A percentile compares a stretch with the other conserved stretches of the same genome.
phyloP scores from a whole-genome alignment of 176 grass and related monocot species.

The Puccinellia tenuiflora region DNA sequence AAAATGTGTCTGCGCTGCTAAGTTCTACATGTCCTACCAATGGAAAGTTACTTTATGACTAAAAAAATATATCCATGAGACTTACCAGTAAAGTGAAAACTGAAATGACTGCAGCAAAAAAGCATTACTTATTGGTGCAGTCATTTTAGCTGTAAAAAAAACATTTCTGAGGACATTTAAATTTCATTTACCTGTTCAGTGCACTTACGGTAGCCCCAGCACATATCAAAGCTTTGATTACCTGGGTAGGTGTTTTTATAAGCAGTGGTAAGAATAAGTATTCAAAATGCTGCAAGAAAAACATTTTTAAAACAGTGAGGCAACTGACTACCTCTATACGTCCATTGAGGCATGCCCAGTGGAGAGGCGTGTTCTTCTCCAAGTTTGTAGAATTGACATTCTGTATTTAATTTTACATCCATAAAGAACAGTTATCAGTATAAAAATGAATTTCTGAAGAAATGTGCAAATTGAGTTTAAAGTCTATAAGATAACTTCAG shows the following conservation, averaged over 20 bases:
- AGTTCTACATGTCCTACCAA: neutral
- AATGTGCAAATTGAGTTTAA: neutral
- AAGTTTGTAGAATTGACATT: constrained; percentile 75
- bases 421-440: neutral
- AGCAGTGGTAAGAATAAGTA: neutral
- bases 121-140: neutral
- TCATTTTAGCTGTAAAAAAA: neutral
- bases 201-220: constrained; percentile 66
- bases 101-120: neutral
- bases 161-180: neutral
- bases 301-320: neutral
- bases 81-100: neutral
- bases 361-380: constrained; percentile 88
- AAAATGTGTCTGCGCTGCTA: neutral
- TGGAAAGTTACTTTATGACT: neutral
- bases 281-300: neutral
- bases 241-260: constrained; percentile 32
- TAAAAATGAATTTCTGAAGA: neutral
- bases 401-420: constrained; percentile 31
- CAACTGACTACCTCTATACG: constrained; percentile 55
- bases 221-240: constrained; percentile 74
- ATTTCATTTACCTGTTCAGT: constrained; percentile 65
- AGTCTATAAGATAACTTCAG: neutral
- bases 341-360: constrained; percentile 92
- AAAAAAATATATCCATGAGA: neutral